phyloP scores from a whole-genome alignment of 306 rosid species.

The Carpinus viminea region DNA sequence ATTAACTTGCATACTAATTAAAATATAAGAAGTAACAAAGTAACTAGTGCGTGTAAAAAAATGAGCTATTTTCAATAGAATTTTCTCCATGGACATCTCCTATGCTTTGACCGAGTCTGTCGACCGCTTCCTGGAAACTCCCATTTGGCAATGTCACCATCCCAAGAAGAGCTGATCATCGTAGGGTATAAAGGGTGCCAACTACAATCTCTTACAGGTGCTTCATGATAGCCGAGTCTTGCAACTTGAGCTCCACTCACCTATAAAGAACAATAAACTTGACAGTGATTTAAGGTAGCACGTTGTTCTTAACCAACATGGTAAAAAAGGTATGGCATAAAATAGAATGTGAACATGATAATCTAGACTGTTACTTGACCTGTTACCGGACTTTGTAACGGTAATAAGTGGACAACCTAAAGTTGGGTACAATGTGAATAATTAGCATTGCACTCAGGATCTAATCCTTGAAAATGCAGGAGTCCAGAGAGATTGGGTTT shows the following conservation, averaged over 20 bases:
- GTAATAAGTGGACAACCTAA: background rate
- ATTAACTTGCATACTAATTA: constrained; percentile 1
- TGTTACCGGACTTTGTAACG: background rate
- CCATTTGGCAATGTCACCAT: constrained; percentile 57
- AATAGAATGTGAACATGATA: background rate
- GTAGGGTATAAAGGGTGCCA: constrained; percentile 59
- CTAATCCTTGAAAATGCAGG: background rate
- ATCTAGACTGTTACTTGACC: background rate
- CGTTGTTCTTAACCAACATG: background rate
- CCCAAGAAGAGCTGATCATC: constrained; percentile 52
- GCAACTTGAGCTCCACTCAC: constrained; percentile 60
- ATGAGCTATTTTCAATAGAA: constrained; percentile 22
- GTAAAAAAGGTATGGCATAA: background rate
- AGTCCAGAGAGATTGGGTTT: background rate
- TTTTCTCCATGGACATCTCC: constrained; percentile 30
- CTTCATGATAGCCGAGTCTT: constrained; percentile 50
- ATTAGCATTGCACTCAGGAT: background rate
- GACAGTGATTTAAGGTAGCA: background rate
- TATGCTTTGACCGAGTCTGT: constrained; percentile 25
- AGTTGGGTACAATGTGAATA: background rate
- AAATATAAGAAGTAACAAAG: constrained; percentile 15
- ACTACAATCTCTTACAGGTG: constrained; percentile 55
- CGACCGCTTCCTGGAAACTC: constrained; percentile 47
- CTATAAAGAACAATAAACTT: constrained; percentile 20
- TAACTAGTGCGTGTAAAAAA: background rate